Percentiles rank a stretch among this genome's conserved stretches.
Evolutionary conservation across 495 filamentous ascomycete genomes (phyloP).

Genomic region (Glarea lozoyensis): DNA sequence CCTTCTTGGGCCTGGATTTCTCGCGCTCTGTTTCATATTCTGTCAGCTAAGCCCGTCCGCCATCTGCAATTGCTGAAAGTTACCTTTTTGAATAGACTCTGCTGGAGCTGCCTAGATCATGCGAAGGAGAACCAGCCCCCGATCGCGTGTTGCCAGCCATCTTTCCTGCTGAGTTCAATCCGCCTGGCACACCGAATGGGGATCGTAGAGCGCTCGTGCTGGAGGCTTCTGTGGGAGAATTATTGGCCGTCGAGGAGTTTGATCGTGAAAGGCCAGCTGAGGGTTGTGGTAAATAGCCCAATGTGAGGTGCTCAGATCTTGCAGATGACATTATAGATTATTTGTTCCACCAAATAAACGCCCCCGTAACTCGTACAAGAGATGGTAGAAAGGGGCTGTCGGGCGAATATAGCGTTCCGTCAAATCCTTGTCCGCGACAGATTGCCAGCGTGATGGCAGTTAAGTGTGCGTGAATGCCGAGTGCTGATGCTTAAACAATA

Average conservation of each 20-base stretch:
- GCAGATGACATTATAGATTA: slow-evolving; percentile 93
- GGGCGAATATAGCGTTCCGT: slow-evolving; percentile 11
- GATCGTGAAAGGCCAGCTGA: slow-evolving; percentile 60
- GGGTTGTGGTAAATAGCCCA: slow-evolving; percentile 57
- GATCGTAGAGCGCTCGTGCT: slow-evolving; percentile 59
- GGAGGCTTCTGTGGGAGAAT: slow-evolving; percentile 76
- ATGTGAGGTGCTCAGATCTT: slow-evolving; percentile 71
- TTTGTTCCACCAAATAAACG: slow-evolving; percentile 17
- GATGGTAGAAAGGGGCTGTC: slow-evolving; percentile 13
- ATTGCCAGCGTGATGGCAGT: neutral
- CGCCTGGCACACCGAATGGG: slow-evolving; percentile 61
- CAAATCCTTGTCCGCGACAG: neutral
- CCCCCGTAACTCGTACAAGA: slow-evolving; percentile 18
- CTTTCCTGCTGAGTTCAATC: slow-evolving; percentile 52
- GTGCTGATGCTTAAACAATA: neutral
- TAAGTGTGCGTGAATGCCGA: neutral
- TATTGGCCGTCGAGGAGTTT: slow-evolving; percentile 76
- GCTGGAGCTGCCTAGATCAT: slow-evolving; percentile 67
- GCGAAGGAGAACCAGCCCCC: slow-evolving; percentile 94
- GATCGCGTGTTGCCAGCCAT: slow-evolving; percentile 70
- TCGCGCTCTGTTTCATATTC: slow-evolving; percentile 54
- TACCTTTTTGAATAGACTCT: slow-evolving; percentile 89
- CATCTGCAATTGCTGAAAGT: slow-evolving; percentile 20
- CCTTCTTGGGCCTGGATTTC: slow-evolving; percentile 96
- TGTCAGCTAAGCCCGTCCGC: no score